phyloP scores from a whole-genome alignment of 768 basidiomycete species.

The Pleurotus tuoliensis region DNA sequence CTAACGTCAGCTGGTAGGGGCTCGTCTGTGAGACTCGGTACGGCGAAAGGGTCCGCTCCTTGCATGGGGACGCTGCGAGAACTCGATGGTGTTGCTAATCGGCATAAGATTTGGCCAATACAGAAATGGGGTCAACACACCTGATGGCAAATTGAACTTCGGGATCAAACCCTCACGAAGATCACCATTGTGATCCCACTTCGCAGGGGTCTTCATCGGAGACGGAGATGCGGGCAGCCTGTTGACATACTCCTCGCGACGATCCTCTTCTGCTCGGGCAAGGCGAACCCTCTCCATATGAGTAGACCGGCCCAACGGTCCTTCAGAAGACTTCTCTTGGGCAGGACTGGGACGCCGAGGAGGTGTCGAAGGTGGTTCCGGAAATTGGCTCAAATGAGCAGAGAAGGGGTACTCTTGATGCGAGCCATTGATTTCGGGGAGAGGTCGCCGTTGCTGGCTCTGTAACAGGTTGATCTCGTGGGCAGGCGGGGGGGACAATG shows the following conservation, averaged over 20 bases:
- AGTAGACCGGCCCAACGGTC: slow-evolving; percentile 32
- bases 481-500: background rate
- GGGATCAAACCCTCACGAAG: slow-evolving; percentile 28
- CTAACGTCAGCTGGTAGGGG: slow-evolving; percentile 8
- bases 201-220: slow-evolving; percentile 25
- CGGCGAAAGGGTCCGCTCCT: slow-evolving; percentile 14
- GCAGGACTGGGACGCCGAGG: slow-evolving; percentile 1
- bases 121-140: slow-evolving; percentile 4
- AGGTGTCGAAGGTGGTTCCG: slow-evolving; percentile 15
- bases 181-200: slow-evolving; percentile 2
- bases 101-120: slow-evolving; percentile 9
- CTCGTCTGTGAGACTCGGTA: slow-evolving; percentile 17
- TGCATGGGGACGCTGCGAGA: background rate
- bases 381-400: slow-evolving; percentile 23
- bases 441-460: background rate
- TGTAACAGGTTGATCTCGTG: slow-evolving; percentile 4
- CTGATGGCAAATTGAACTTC: slow-evolving; percentile 22
- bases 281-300: slow-evolving; percentile 27
- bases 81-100: slow-evolving; percentile 8
- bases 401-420: slow-evolving; percentile 27
- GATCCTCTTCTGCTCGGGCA: slow-evolving; percentile 24
- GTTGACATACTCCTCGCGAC: slow-evolving; percentile 20
- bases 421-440: slow-evolving; percentile 24
- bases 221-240: slow-evolving; percentile 34
- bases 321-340: slow-evolving; percentile 22